Conservation (phyloP, 805 yeast species). For the Candida namnaoensis region DNA sequence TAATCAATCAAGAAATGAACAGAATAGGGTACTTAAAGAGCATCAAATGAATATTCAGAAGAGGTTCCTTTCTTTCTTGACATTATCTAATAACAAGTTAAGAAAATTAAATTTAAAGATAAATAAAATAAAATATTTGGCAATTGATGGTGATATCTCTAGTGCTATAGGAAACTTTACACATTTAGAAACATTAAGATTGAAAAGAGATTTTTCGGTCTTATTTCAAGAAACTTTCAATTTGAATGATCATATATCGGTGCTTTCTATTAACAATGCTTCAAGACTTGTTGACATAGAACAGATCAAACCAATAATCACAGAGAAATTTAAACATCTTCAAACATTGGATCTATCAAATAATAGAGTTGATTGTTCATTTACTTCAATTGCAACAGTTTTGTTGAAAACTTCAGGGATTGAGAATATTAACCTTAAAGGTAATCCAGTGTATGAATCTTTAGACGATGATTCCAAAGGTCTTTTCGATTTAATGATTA, state of each 20-base stretch:
- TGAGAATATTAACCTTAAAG: background rate
- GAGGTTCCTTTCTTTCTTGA: background rate
- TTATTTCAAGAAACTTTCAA: background rate
- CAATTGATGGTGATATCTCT: background rate
- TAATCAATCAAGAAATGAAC: background rate
- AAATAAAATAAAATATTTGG: background rate
- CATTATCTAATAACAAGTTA: background rate
- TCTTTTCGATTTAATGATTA: background rate
- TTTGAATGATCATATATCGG: background rate
- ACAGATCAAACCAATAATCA: background rate
- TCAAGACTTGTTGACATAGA: background rate
- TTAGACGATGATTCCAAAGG: background rate
- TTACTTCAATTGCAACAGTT: background rate
- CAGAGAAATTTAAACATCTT: background rate
- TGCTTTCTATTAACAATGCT: background rate
- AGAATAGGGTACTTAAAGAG: too few relatives aligned
- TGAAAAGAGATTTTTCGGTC: background rate
- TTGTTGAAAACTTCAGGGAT: background rate
- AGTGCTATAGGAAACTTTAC: background rate
- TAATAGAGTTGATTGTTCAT: conserved; percentile 1
- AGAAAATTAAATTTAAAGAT: too few relatives aligned
- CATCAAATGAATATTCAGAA: background rate
- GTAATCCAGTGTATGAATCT: background rate
- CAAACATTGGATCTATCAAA: conserved; percentile 3
- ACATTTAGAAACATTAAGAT: background rate